Evolutionary conservation across 257 asterid species (phyloP).

Genomic region (Thymus quinquecostatus): DNA sequence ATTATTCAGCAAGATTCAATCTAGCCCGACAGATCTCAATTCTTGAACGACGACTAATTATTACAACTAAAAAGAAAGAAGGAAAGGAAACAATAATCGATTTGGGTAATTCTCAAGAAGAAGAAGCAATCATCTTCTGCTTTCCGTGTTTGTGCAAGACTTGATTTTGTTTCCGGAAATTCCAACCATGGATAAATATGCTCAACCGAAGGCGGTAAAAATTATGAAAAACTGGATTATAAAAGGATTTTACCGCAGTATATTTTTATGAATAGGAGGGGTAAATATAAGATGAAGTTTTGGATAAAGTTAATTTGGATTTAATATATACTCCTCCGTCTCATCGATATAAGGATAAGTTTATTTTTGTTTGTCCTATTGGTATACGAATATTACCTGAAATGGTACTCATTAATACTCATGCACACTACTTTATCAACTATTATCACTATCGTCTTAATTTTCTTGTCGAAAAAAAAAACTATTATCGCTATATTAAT

Average conservation of each 20-base stretch:
- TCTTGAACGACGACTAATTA: neutral
- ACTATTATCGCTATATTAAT: too few relatives aligned
- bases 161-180: neutral
- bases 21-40: slow-evolving; percentile 17
- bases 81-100: neutral
- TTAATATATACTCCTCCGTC: too few relatives aligned
- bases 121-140: neutral
- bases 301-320: neutral
- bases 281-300: neutral
- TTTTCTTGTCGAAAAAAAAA: too few relatives aligned
- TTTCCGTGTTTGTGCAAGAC: neutral
- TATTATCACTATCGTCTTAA: too few relatives aligned
- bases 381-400: too few relatives aligned
- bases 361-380: too few relatives aligned
- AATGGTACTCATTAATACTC: too few relatives aligned
- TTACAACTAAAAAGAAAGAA: too few relatives aligned
- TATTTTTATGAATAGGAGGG: neutral
- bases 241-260: too few relatives aligned
- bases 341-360: too few relatives aligned
- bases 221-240: neutral
- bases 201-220: neutral
- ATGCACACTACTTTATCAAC: too few relatives aligned
- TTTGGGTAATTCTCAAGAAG: neutral
- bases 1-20: slow-evolving; percentile 25
- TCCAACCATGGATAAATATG: neutral